These are phyloP conservation scores for Tulasnella calospora DNA, from an alignment of 768 basidiomycete genomes.

Conservation along the genomic window DNA sequence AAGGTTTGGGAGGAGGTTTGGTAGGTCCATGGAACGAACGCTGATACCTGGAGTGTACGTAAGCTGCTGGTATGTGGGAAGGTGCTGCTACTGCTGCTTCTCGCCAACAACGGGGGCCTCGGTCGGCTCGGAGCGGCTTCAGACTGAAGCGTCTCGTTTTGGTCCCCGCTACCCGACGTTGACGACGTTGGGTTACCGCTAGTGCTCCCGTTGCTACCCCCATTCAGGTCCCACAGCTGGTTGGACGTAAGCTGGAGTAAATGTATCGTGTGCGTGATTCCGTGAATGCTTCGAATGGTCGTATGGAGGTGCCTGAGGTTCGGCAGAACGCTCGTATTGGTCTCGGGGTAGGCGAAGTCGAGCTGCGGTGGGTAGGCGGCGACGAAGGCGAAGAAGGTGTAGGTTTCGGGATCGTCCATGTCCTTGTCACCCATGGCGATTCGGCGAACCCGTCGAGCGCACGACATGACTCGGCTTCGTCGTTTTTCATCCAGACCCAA, in stretches of 20 bases:
- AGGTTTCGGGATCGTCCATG: constrained; percentile 21
- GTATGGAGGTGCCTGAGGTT: constrained; percentile 10
- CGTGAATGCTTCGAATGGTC: neutral
- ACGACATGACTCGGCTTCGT: neutral
- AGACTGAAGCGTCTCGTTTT: neutral
- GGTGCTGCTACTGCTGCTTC: neutral
- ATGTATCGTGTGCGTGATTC: constrained; percentile 11
- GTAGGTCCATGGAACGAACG: constrained; percentile 21
- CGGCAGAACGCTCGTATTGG: neutral
- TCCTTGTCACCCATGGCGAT: constrained; percentile 14
- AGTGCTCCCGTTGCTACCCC: neutral
- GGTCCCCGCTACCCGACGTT: neutral
- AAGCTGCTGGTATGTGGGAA: neutral
- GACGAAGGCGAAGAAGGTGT: constrained; percentile 21
- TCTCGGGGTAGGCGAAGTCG: neutral
- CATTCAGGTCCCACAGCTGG: neutral
- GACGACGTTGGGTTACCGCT: neutral
- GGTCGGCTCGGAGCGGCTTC: neutral
- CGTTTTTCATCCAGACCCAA: constrained; percentile 10
- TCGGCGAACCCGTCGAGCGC: neutral
- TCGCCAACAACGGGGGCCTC: neutral
- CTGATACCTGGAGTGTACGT: neutral
- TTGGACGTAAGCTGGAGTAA: neutral
- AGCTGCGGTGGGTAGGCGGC: neutral
- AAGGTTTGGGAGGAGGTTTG: constrained; percentile 8